Evolutionary conservation across 2,329 filamentous ascomycete species (phyloP), one percentile per base, ranked within the genome.

Genomic region (Aphanocladium album): DNA sequence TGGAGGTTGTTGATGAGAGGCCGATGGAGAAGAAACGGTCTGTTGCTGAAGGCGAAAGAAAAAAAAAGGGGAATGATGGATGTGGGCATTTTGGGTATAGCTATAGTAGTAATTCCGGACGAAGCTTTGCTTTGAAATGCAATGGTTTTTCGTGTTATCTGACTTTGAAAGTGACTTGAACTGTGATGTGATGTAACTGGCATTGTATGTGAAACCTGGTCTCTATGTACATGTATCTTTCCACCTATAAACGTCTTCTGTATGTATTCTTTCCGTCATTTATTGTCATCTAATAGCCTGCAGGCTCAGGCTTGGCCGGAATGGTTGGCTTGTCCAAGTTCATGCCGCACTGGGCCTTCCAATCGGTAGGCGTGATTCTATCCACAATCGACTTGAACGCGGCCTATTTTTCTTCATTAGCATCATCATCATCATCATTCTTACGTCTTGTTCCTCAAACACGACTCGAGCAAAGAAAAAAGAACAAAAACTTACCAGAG

Each of bases 311-410:
- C 63, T 78, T 77, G 19, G 64, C 60, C 1, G 83, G 81, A 61
- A 83, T 77, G 2, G 75, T 73, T 0, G 81, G 74, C 9, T 69
- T 72, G 25, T 73, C 71, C 19, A 76, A 65, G 62, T 81, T 80
- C 50, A 71, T 65, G n/a, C 74, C 75, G 66, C 83, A 86, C 63
- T 84, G 74, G 23, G 76, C 70, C 65, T 76, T 82, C 93, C 93
- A 98, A 72, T 92, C 83, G 62, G 78, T 78, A 0, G 95, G 95
- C 1, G 91, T 95, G 71, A 90, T 96, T 69, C 91, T 91, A 75
- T 98, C 93, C 2, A 95, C 91, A 60, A 97, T 90, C 56, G 85
- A 79, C 75, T 98, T 98, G 80, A 99, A 99, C 0, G 93, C 91
- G 60, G 89, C 85, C 87, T 90, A 63, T 57, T 17, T 21, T 3